Percentiles rank a stretch among this genome's conserved stretches.
These are phyloP conservation scores for Lodderomyces theae DNA, from an alignment of 1,139 yeast species.

Conservation along the genomic window DNA sequence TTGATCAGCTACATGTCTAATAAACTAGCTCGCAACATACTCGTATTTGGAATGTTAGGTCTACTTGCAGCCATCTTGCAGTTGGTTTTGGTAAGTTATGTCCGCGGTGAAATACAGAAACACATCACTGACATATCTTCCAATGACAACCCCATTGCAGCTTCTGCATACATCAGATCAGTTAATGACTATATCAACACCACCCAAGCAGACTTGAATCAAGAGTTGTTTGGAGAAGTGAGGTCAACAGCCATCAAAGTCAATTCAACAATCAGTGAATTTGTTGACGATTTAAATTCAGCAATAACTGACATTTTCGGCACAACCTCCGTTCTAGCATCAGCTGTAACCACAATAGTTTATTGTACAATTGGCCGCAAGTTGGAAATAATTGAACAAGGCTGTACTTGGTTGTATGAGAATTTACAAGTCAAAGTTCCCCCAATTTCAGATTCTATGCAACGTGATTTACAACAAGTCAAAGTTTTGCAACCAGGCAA, in stretches of 20 bases:
- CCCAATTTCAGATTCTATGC: slow-evolving; percentile 8
- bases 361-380: slow-evolving; percentile 80
- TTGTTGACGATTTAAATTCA: slow-evolving; percentile 26
- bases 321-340: slow-evolving; percentile 57
- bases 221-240: slow-evolving; percentile 66
- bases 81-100: slow-evolving; percentile 30
- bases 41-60: slow-evolving; percentile 50
- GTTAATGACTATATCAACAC: slow-evolving; percentile 24
- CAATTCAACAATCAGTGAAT: slow-evolving; percentile 50
- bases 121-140: slow-evolving; percentile 3
- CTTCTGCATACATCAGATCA: slow-evolving; percentile 17
- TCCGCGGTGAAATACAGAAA: slow-evolving; percentile 4
- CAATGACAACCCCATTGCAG: neutral
- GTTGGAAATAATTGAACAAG: slow-evolving; percentile 59
- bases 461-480: slow-evolving; percentile 9
- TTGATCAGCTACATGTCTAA: slow-evolving; percentile 49
- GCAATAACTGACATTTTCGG: slow-evolving; percentile 50
- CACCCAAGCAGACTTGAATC: slow-evolving; percentile 50
- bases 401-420: slow-evolving; percentile 74
- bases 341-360: slow-evolving; percentile 63
- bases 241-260: slow-evolving; percentile 43
- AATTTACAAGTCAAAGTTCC: slow-evolving; percentile 65
- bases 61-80: slow-evolving; percentile 48
- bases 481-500: slow-evolving; percentile 10
- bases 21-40: slow-evolving; percentile 39